Base-by-base conservation (phyloP, 225 moss, liverwort and hornwort genomes). In the Physcomitrium patens region DNA sequence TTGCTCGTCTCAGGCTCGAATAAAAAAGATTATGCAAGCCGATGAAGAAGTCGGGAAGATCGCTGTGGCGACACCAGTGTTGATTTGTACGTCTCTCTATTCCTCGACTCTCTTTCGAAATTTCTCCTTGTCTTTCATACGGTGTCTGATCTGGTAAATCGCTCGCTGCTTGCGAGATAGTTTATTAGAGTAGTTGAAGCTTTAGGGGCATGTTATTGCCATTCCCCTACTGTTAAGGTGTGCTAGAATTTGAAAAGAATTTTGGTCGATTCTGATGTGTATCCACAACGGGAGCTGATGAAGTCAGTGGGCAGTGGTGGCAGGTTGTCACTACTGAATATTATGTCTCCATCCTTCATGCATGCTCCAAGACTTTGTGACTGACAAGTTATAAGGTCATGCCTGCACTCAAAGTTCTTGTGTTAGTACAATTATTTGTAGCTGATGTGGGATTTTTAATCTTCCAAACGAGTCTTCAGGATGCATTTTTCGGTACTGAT, bases 1-100 rank as follows among this genome's bases (percentile, higher is more conserved):
- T 17, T 77, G 54, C 55, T 55, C 22, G 51, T 82, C 31, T 63
- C 90, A 97, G 97, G 99, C 99, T 41, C 95, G 99, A 79, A 99
- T 99, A 83, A 99, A 99, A 60, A 95, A 99, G 83, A 99, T 99
- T 41, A 99, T 99, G 99, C 99, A 99, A 85, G 95, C 99, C 65
- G 99, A 99, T 77, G 99, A 99, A 85, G 99, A 99, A 83, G 99
- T 99, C 60, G 99, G 99, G 76, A 99, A 99, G 86, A 99, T 99
- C 55, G 99, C 99, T 8, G 93, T 99, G 99, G 99, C 99, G 58
- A 99, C 99, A 13, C 99, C 99, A 46, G 99, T 99, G 67, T 71
- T 99, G 70, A 99, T 99, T 67, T 99, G 97, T 97, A 93, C 13
- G 92, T 73, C 65, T 12, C 63, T 82, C 79, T 16, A 17, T 70